Evolutionary conservation across 1,284 basidiomycete genomes (phyloP), one percentile per base, ranked within the genome.

Genomic region (Apiotrichum sp.): DNA sequence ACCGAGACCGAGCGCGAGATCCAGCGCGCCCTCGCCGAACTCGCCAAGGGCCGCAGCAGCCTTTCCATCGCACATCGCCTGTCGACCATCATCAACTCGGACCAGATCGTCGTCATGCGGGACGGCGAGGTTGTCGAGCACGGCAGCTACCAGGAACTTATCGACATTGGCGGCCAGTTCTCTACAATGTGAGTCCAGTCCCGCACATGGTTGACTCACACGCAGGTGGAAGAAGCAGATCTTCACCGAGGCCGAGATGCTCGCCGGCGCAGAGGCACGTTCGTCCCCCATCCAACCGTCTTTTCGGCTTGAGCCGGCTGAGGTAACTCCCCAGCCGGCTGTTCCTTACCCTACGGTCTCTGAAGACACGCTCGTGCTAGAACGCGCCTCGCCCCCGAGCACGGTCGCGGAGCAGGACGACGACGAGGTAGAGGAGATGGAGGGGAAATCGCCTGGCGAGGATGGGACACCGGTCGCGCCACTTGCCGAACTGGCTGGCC

Each of bases 61-160:
- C 87, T 98, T 60, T 97, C 98, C 67, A 92, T 97, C 59, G 93
- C 93, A 1, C 93, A 96, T 65, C 71, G 81, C 22, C 53, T 74
- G 16, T 65, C 55, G 29, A 66, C 63, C 14, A 65, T 67, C 46
- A 62, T 65, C 60, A 64, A 62, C 47, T 66, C 69, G 85, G 92
- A 96, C 71, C 75, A 90, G 36, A 95, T 96, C 70, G 87, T 96
- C 47, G 92, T 96, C 14, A 82, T 96, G 62, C 85, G 84, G 65
- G 87, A 91, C 13, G 93, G 93, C 0, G 73, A 82, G 52, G 87
- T 96, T 6, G 83, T 86, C 14, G 93, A 97, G 71, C 83, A 90
- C 69, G 93, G 93, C 11, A 88, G 86, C 0, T 93, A 96, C 70
- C 86, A 88, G 33, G 84, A 89, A 67, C 78, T 96, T 22, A 78